Evolutionary conservation across 2,329 filamentous ascomycete species (phyloP), one percentile per base, ranked within the genome.

Genomic region (Penicillium sp.): DNA sequence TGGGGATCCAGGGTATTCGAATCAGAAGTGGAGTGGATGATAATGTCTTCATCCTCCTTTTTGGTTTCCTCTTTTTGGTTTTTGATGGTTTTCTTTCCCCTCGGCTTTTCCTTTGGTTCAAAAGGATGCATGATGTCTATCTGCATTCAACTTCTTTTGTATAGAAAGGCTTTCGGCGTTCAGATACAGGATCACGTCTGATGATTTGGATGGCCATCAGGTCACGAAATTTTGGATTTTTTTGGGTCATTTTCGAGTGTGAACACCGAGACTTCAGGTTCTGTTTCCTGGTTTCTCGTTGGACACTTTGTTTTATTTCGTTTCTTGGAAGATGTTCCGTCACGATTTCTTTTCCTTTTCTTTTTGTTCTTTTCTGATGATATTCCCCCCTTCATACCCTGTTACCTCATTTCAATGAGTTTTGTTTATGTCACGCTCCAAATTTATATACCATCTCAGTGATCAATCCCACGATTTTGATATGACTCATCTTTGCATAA

Each of bases 11-110:
- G 60, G 57, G 40, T 71, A 67, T 38, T 44, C 55, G 38, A 65
- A 65, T 46, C 59, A 62, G n/a, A 68, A 72, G 52, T 71, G 70
- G 69, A 60, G 42, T 49, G 53, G 49, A 48, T 65, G 45, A 63
- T 22, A 46, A 21, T n/a, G 29, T 45, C 39, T 43, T 18, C 6
- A n/a, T 44, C 27, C 31, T 4, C 2, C 18, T 16, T 21, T 40
- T 40, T 21, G 38, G 16, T 21, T 21, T 16, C 9, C 5, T 5
- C 5, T 38, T 14, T n/a, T n/a, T 4, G 13, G 13, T n/a, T 18
- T 38, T 40, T 38, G 6, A 8, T 40, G 9, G 13, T 14, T 14
- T 5, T 29, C 4, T 34, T 5, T 39, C 24, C 8, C 11, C 38
- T 36, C 1, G 9, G 10, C 13, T 38, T 24, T 24, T 9, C 32